Conservation (phyloP, 805 yeast species). For the Zygotorulaspora danielsina region DNA sequence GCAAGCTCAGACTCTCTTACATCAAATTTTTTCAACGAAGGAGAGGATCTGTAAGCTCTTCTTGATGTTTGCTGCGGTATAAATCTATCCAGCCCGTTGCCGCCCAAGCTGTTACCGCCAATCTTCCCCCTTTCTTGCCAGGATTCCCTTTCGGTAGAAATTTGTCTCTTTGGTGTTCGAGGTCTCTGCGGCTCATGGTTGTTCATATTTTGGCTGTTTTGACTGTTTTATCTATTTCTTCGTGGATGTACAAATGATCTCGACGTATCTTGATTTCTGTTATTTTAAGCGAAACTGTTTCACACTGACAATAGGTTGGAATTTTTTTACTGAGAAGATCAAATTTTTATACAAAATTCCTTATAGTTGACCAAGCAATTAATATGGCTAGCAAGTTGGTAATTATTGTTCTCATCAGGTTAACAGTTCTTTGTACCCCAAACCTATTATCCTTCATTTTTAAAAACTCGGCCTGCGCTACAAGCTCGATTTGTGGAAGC, state of each 20-base stretch:
- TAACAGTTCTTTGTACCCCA: too few relatives aligned
- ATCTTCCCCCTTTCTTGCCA: conserved; percentile 4
- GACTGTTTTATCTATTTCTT: too few relatives aligned
- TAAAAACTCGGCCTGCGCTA: not conserved
- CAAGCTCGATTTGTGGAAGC: not conserved
- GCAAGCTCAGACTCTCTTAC: conserved; percentile 13
- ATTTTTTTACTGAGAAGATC: too few relatives aligned
- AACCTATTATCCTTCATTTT: too few relatives aligned
- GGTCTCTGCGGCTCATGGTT: conserved; percentile 5
- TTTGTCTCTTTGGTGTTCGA: conserved; percentile 5
- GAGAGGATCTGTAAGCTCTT: conserved; percentile 26
- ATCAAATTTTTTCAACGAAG: conserved; percentile 18
- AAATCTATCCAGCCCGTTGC: conserved; percentile 36
- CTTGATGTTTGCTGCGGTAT: conserved; percentile 38
- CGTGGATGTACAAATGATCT: too few relatives aligned
- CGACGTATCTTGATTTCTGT: too few relatives aligned
- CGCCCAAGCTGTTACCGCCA: conserved; percentile 9
- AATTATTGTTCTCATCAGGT: too few relatives aligned
- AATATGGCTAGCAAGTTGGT: too few relatives aligned
- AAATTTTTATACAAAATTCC: too few relatives aligned
- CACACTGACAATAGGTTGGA: too few relatives aligned
- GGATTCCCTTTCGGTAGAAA: conserved; percentile 1
- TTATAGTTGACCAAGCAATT: too few relatives aligned
- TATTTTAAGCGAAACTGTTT: too few relatives aligned
- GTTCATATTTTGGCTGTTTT: not conserved